Conservation (phyloP, 495 filamentous ascomycete species). For the Xylaria palmicola region DNA sequence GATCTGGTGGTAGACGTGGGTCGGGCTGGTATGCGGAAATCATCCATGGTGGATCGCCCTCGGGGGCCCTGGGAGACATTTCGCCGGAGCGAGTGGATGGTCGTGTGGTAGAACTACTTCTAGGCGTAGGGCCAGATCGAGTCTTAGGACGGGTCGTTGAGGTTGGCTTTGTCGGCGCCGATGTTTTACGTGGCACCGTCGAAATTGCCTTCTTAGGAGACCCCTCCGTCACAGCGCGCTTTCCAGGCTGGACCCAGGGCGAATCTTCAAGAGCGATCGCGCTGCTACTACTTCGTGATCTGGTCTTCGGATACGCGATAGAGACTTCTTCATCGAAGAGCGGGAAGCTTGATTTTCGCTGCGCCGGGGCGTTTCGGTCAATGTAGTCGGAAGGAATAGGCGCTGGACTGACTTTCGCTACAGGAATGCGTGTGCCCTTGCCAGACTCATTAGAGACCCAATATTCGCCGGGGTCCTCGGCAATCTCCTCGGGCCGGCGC, state of each 20-base stretch:
- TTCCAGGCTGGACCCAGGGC: slow-evolving; percentile 40
- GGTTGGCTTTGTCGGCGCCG: slow-evolving; percentile 43
- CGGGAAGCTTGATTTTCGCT: slow-evolving; percentile 55
- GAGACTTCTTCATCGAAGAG: slow-evolving; percentile 55
- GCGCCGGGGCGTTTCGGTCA: slow-evolving; percentile 68
- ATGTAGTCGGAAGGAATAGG: slow-evolving; percentile 69
- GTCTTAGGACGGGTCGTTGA: slow-evolving; percentile 61
- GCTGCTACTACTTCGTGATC: slow-evolving; percentile 72
- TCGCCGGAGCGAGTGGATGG: slow-evolving; percentile 54
- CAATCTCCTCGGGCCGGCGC: slow-evolving; percentile 76
- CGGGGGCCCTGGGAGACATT: slow-evolving; percentile 55
- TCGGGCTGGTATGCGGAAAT: slow-evolving; percentile 94
- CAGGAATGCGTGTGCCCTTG: slow-evolving; percentile 73
- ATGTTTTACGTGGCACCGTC: slow-evolving; percentile 37
- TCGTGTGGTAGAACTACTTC: slow-evolving; percentile 55
- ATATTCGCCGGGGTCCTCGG: slow-evolving; percentile 58
- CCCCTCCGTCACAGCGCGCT: slow-evolving; percentile 43
- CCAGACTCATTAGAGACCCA: slow-evolving; percentile 36
- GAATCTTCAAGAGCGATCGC: slow-evolving; percentile 56
- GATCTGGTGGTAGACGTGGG: slow-evolving; percentile 87
- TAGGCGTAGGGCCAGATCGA: slow-evolving; percentile 52
- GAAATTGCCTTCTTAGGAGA: slow-evolving; percentile 44
- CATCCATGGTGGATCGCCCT: slow-evolving; percentile 96
- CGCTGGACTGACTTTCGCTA: slow-evolving; percentile 72
- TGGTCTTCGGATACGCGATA: slow-evolving; percentile 54